Conservation (phyloP, 2,329 filamentous ascomycete genomes). For the Xylariaceae sp. region DNA sequence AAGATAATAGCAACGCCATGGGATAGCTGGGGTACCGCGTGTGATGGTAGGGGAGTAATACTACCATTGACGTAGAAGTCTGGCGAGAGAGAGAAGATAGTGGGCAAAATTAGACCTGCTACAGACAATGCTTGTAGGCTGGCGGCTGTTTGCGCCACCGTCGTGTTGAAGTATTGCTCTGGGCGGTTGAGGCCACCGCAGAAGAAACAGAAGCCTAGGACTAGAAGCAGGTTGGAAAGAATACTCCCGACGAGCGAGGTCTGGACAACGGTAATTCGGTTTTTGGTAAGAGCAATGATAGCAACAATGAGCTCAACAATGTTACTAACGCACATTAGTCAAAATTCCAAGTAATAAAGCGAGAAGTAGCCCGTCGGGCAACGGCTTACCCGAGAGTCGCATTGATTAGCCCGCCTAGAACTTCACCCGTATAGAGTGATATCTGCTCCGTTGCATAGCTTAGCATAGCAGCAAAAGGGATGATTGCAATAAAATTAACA, state of each 20-base stretch:
- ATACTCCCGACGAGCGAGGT: conserved; percentile 90
- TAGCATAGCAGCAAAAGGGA: conserved; percentile 81
- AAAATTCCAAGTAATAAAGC: too few species aligned
- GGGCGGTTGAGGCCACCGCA: conserved; percentile 71
- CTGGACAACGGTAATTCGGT: conserved; percentile 79
- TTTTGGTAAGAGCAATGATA: conserved; percentile 70
- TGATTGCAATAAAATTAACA: conserved; percentile 90
- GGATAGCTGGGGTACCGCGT: conserved; percentile 58
- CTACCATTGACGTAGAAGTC: conserved; percentile 31
- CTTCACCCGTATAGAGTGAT: conserved; percentile 74
- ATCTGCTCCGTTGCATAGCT: conserved; percentile 89
- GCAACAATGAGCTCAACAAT: conserved; percentile 87
- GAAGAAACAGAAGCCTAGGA: conserved; percentile 91
- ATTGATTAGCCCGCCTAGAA: conserved; percentile 81
- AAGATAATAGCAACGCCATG: conserved; percentile 75
- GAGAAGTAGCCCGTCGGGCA: too few species aligned
- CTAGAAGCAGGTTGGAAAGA: conserved; percentile 81
- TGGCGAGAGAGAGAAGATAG: conserved; percentile 63
- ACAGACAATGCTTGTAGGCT: conserved; percentile 75
- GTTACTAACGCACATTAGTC: too few species aligned
- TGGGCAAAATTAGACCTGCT: conserved; percentile 80
- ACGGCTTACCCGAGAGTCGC: conserved; percentile 72
- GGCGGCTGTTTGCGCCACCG: conserved; percentile 83
- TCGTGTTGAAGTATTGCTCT: conserved; percentile 88
- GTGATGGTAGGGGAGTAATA: conserved; percentile 43